Percentiles rank a stretch among this genome's conserved stretches.
phyloP scores from a whole-genome alignment of 805 yeast species.

The Pichia phayaonensis region DNA sequence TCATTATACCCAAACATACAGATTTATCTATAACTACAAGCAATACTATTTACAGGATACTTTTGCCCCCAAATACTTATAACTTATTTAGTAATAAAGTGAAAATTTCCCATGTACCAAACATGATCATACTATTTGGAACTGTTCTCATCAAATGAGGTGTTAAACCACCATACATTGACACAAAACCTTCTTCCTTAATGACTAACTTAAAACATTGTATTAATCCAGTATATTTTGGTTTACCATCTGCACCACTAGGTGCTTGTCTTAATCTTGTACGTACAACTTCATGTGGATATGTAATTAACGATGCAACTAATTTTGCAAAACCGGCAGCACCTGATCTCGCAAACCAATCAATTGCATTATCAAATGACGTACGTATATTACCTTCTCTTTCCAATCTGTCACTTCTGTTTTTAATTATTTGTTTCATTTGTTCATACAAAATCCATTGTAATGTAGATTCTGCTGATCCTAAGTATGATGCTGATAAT shows the following conservation, averaged over 20 bases:
- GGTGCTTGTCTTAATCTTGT: slow-evolving; percentile 96
- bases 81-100: slow-evolving; percentile 43
- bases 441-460: slow-evolving; percentile 98
- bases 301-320: slow-evolving; percentile 84
- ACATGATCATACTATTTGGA: slow-evolving; percentile 97
- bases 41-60: not conserved
- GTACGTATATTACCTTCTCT: slow-evolving; percentile 32
- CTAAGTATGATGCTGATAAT: slow-evolving; percentile 88
- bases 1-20: not conserved
- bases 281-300: slow-evolving; percentile 96
- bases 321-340: slow-evolving; percentile 97
- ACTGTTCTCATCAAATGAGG: slow-evolving; percentile 96
- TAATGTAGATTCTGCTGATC: slow-evolving; percentile 84
- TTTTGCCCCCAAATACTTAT: slow-evolving; percentile 4
- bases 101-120: slow-evolving; percentile 95
- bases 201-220: slow-evolving; percentile 82
- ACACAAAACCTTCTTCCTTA: slow-evolving; percentile 84
- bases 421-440: slow-evolving; percentile 66
- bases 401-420: slow-evolving; percentile 36
- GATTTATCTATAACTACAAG: not conserved
- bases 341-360: slow-evolving; percentile 95
- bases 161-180: slow-evolving; percentile 96
- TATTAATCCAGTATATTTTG: slow-evolving; percentile 81
- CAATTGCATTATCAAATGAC: slow-evolving; percentile 57
- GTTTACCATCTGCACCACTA: slow-evolving; percentile 46